Base-by-base conservation (phyloP, 2,329 filamentous ascomycete genomes). In the Scedosporium boydii region DNA sequence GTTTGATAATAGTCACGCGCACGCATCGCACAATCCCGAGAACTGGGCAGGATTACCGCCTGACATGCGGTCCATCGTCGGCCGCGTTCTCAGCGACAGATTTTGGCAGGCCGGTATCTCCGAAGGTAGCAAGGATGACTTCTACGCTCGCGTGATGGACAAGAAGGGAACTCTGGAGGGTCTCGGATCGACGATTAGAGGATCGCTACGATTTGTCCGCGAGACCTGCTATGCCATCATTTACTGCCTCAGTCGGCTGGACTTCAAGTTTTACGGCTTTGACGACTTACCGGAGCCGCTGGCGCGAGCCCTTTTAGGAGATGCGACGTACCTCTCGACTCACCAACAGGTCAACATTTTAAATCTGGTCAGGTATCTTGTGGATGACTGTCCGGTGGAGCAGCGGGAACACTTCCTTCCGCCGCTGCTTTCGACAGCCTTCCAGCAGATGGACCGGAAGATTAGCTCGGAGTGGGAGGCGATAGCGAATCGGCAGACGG, bases 71-170 rank as follows among this genome's bases (percentile, higher is more conserved):
- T 77, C 82, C 4, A 85, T 96, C 60, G 89, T 98, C 46, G 84
- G 86, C 53, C 85, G 90, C 23, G 91, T 98, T 21, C 78, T 99
- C 23, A 96, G 92, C 14, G 95, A 99, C 74, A 84, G 95, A 26
- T 99, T 99, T 73, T 99, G 95, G 95, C 95, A 99, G 78, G 91
- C 93, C 6, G 95, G 95, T 9, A 99, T 99, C 59, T 98, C 95
- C 0, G 90, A 88, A 65, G 95, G 96, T 27, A 98, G 91, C 68
- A 92, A 95, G 72, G 95, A 98, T 65, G 93, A 98, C 63, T 99
- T 99, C 72, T 98, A 97, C 73, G 90, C 91, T 38, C 86, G 91
- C 48, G 93, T 99, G 2, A 86, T 91, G 62, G 89, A 91, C 38
- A 96, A 95, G 62, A 96, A 92, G 74, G 84, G 83, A 48, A 96